phyloP scores from a whole-genome alignment of 805 yeast genomes.

The Candida ortonii region DNA sequence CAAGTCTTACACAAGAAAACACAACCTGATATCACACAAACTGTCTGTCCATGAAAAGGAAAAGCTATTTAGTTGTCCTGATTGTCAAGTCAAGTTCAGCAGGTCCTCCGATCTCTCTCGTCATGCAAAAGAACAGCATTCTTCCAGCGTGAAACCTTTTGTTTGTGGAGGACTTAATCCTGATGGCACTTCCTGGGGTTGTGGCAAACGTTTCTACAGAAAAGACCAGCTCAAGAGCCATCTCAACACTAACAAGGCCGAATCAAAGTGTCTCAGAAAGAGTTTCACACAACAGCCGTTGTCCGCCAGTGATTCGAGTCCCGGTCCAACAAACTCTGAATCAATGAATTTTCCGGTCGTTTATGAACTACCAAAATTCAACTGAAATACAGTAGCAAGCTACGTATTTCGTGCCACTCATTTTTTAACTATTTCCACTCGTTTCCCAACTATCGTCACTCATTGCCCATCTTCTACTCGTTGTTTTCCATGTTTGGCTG shows the following conservation, averaged over 20 bases:
- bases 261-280: slow-evolving; percentile 16
- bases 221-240: slow-evolving; percentile 27
- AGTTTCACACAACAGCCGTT: slow-evolving; percentile 1
- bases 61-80: slow-evolving; percentile 24
- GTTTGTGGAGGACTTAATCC: slow-evolving; percentile 22
- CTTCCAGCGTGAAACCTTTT: slow-evolving; percentile 20
- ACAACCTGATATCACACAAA: slow-evolving; percentile 28
- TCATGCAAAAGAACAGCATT: slow-evolving; percentile 25
- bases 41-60: slow-evolving; percentile 27
- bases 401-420: too few relatives aligned
- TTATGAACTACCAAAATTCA: slow-evolving; percentile 12
- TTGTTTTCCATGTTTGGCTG: too few relatives aligned
- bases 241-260: slow-evolving; percentile 25
- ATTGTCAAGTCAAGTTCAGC: slow-evolving; percentile 20
- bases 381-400: too few relatives aligned
- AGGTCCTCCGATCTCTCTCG: slow-evolving; percentile 24
- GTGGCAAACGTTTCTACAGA: slow-evolving; percentile 24
- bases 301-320: background rate
- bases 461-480: too few relatives aligned
- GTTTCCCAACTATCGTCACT: background rate
- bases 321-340: background rate
- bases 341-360: slow-evolving; percentile 11
- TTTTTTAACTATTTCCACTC: background rate
- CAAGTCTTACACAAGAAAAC: slow-evolving; percentile 29
- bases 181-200: slow-evolving; percentile 25